Base-by-base conservation (phyloP, 2,329 filamentous ascomycete genomes). In the Penicillium griseofulvum region DNA sequence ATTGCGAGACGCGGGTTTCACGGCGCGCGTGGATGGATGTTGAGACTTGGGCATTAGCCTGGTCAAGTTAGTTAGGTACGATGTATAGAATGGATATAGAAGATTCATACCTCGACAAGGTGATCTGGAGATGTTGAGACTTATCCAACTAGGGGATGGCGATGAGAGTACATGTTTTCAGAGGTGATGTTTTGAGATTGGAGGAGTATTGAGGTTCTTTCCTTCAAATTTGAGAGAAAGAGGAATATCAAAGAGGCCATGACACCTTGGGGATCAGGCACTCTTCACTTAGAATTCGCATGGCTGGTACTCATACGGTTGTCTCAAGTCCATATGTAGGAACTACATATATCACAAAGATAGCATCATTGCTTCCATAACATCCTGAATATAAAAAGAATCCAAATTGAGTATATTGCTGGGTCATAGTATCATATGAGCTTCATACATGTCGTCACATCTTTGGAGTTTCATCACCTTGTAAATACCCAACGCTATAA, bases 371-470 rank as follows among this genome's bases (percentile, higher is more conserved):
- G 6, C 29, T 14, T 4, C 29, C 12, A 29, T 29, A 11, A 5
- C 29, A 31, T 12, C 4, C 14, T 14, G 37, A 14, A 38, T 3
- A 39, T 28, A 22, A 11, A 16, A 28, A 28, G 33, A 48, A 38
- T 48, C 22, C 31, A 48, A 48, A 48, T 19, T 37, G 45, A 12
- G n/a, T 28, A 29, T 14, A 34, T 49, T 48, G 42, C 45, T 34
- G 24, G 33, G 52, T 54, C 52, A 45, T 51, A 54, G 19, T 51
- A 51, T 54, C 52, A 45, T 54, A 33, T 39, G 45, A 41, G 22
- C 29, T 53, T 51, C 52, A 45, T 54, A 51, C 31, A 49, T 51
- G 41, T 54, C 47, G 41, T 54, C 33, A 51, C 42, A 39, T 51
- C 46, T 38, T 19, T 34, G 37, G 14, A 12, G 7, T 17, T n/a